Evolutionary conservation across 176 grass and related monocot genomes (phyloP), one percentile per base, ranked within the genome.

Genomic region (Triticum aestivum): DNA sequence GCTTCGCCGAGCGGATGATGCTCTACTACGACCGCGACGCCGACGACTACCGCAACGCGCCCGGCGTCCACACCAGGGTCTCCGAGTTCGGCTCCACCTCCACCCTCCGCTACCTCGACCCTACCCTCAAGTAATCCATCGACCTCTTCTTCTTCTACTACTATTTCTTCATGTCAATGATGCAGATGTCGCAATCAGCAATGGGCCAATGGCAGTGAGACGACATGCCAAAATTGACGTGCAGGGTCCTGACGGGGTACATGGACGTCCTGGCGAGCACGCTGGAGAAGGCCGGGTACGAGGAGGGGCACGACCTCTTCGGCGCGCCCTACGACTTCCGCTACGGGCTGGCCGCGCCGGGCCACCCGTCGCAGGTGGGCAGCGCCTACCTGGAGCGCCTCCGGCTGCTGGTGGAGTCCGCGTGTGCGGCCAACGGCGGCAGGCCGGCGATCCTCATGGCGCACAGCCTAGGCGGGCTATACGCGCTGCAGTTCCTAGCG

Each of bases 291-390:
- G 79, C 88, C 21, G 93, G 93, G 26, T 98, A 98, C 88, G 72
- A 91, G 75, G 96, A 98, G 8, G 89, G 88, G 0, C 56, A 5
- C 4, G 84, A 62, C 81, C 96, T 98, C 30, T 98, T 95, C 27
- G 91, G 91, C 44, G 93, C 93, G n/a, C 96, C 93, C 4, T 94
- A 95, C 49, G 93, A 98, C 90, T 98, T 94, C 73, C 90, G 96
- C 5, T 94, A 98, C 84, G 91, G 96, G 1, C 93, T 95, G 5
- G 91, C 96, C 37, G 86, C 70, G 65, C 73, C 82, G 35, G 86
- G 91, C 8, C 93, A 98, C 85, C 90, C 91, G 5, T 88, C 88
- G 13, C 65, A 13, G 26, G 90, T 98, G 17, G 93, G 89, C 49
- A 87, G 56, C 35, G 84, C 75, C 5, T 98, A 92, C 89, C 91